Evolutionary conservation across 352 stramenopile genomes (phyloP).

Genomic region (Peronosclerospora sorghi): DNA sequence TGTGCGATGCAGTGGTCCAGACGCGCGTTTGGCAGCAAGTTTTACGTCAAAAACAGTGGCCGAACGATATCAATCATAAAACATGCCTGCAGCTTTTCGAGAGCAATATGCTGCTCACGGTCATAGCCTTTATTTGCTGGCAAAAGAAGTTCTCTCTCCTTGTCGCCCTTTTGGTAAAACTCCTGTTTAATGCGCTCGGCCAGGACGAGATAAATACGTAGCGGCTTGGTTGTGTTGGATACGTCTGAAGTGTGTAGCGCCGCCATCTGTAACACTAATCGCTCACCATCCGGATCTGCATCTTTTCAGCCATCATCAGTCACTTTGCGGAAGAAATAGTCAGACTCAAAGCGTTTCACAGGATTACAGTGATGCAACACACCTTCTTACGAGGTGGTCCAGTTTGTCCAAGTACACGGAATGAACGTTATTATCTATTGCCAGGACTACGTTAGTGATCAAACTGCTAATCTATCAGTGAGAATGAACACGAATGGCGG

Average conservation of each 20-base stretch:
- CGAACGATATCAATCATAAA: slow-evolving; percentile 91
- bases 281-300: slow-evolving; percentile 51
- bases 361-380: background rate
- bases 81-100: slow-evolving; percentile 86
- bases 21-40: slow-evolving; percentile 34
- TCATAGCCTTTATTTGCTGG: slow-evolving; percentile 86
- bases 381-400: slow-evolving; percentile 57
- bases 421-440: slow-evolving; percentile 84
- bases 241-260: slow-evolving; percentile 88
- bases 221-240: slow-evolving; percentile 86
- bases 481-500: background rate
- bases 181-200: slow-evolving; percentile 85
- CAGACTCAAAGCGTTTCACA: background rate
- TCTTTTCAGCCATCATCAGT: slow-evolving; percentile 43
- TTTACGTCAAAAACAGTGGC: slow-evolving; percentile 58
- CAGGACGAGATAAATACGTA: slow-evolving; percentile 75
- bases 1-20: slow-evolving; percentile 54
- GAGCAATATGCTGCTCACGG: slow-evolving; percentile 70
- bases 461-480: slow-evolving; percentile 42
- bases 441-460: slow-evolving; percentile 79
- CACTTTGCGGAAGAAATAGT: slow-evolving; percentile 9
- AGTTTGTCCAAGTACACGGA: slow-evolving; percentile 68
- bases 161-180: slow-evolving; percentile 93
- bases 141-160: slow-evolving; percentile 82
- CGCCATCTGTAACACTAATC: slow-evolving; percentile 66